These are phyloP conservation scores for Vigna hirtella DNA, from an alignment of 306 rosid species.

Conservation along the genomic window DNA sequence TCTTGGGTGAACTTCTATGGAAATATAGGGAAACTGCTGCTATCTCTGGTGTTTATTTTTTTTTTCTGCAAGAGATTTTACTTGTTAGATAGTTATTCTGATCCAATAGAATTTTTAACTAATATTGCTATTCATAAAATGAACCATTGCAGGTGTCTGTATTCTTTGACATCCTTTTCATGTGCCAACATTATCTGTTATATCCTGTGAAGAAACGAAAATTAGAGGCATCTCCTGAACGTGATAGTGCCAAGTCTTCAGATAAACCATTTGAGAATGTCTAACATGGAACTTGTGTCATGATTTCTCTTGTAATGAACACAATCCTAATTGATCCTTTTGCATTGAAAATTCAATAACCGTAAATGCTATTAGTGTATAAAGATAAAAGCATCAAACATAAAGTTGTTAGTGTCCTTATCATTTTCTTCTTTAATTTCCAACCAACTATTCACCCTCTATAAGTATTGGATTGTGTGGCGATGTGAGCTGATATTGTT, in stretches of 20 bases:
- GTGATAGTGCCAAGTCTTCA: slow-evolving; percentile 42
- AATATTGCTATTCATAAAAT: slow-evolving; percentile 19
- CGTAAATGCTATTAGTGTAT: background rate
- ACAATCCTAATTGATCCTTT: background rate
- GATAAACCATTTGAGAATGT: slow-evolving; percentile 47
- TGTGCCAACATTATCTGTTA: slow-evolving; percentile 71
- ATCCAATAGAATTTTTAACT: background rate
- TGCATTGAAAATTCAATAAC: background rate
- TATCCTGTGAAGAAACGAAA: slow-evolving; percentile 54
- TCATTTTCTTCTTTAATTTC: background rate
- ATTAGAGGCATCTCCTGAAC: slow-evolving; percentile 39
- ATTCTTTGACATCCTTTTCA: slow-evolving; percentile 79
- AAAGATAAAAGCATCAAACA: background rate
- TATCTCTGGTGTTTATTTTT: slow-evolving; percentile 70
- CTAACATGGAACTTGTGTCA: slow-evolving; percentile 35
- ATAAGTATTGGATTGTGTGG: background rate
- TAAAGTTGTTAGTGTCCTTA: background rate
- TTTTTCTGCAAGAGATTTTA: background rate
- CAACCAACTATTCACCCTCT: background rate
- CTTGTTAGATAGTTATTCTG: background rate
- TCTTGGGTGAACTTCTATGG: slow-evolving; percentile 93
- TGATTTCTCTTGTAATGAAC: background rate
- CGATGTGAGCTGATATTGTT: background rate
- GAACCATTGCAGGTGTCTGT: slow-evolving; percentile 68
- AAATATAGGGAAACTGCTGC: slow-evolving; percentile 78